A percentile compares a stretch with the other conserved stretches of the same genome.
These are phyloP conservation scores for Helotiales sp. DNA, from an alignment of 2,329 filamentous ascomycete genomes.

Conservation along the genomic window DNA sequence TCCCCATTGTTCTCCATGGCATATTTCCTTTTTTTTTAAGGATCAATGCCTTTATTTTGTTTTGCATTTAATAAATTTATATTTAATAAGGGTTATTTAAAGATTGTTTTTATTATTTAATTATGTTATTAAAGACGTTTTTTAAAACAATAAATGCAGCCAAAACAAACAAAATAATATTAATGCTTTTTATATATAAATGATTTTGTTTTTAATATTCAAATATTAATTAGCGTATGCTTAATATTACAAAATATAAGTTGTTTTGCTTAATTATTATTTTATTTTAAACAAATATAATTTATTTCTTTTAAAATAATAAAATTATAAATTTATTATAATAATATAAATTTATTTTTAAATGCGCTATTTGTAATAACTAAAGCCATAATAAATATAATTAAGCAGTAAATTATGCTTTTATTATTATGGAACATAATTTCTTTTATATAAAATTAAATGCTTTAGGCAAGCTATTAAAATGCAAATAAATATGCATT, in stretches of 20 bases:
- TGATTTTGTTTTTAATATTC: slow-evolving; percentile 32
- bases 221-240: slow-evolving; percentile 22
- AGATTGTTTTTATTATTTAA: slow-evolving; percentile 34
- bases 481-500: slow-evolving; percentile 17
- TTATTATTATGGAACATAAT: slow-evolving; percentile 37
- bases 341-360: slow-evolving; percentile 32
- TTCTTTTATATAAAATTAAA: slow-evolving; percentile 30
- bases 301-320: slow-evolving; percentile 30
- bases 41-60: slow-evolving; percentile 28
- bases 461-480: not conserved
- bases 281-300: slow-evolving; percentile 33
- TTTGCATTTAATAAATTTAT: slow-evolving; percentile 19
- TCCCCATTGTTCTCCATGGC: slow-evolving; percentile 30
- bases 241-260: slow-evolving; percentile 37
- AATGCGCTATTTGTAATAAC: slow-evolving; percentile 38
- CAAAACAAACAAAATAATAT: slow-evolving; percentile 45
- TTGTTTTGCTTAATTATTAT: slow-evolving; percentile 30
- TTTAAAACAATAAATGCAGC: slow-evolving; percentile 35
- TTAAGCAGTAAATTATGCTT: slow-evolving; percentile 29
- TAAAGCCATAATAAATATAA: slow-evolving; percentile 36
- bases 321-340: slow-evolving; percentile 37
- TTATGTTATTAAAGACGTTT: slow-evolving; percentile 39
- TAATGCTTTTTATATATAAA: slow-evolving; percentile 49
- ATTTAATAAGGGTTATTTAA: not conserved
- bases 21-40: slow-evolving; percentile 31